Evolutionary conservation across 2,329 filamentous ascomycete genomes (phyloP).

Genomic region (Pseudonectria buxi): DNA sequence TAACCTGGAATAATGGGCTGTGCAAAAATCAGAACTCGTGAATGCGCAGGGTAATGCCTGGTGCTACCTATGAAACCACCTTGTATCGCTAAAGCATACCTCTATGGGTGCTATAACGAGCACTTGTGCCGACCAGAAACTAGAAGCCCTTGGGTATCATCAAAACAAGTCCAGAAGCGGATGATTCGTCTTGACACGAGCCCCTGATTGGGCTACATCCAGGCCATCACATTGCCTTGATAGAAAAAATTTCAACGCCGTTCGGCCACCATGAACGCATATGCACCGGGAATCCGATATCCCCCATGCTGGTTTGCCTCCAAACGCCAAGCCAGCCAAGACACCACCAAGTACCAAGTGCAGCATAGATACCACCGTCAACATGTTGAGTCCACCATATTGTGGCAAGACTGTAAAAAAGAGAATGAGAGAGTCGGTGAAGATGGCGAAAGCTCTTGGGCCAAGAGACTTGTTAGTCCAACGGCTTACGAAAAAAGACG

Average conservation of each 20-base stretch:
- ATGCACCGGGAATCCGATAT: too few species aligned
- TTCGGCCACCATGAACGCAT: too few species aligned
- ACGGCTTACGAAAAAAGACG: slow-evolving; percentile 21
- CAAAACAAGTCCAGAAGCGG: slow-evolving; percentile 25
- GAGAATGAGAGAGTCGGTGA: slow-evolving; percentile 14
- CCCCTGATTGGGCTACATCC: slow-evolving; percentile 19
- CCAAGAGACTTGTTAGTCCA: slow-evolving; percentile 9
- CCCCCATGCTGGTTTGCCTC: too few species aligned
- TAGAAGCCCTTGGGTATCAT: slow-evolving; percentile 27
- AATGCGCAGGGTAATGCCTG: slow-evolving; percentile 1
- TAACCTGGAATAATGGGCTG: too few species aligned
- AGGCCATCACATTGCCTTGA: neutral
- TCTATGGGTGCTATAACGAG: slow-evolving; percentile 9
- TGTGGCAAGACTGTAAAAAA: slow-evolving; percentile 3
- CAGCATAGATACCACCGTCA: neutral
- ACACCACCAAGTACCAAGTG: neutral
- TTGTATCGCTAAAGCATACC: slow-evolving; percentile 8
- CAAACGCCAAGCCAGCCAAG: slow-evolving; percentile 1
- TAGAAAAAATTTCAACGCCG: neutral
- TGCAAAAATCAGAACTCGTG: too few species aligned
- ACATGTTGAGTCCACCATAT: slow-evolving; percentile 1
- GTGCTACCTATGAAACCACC: slow-evolving; percentile 4
- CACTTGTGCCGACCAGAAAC: slow-evolving; percentile 13
- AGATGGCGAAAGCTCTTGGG: slow-evolving; percentile 12
- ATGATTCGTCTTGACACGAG: slow-evolving; percentile 21